These are phyloP conservation scores for Neodidymelliopsis sp. DNA, from an alignment of 2,329 filamentous ascomycete genomes.

Conservation along the genomic window DNA sequence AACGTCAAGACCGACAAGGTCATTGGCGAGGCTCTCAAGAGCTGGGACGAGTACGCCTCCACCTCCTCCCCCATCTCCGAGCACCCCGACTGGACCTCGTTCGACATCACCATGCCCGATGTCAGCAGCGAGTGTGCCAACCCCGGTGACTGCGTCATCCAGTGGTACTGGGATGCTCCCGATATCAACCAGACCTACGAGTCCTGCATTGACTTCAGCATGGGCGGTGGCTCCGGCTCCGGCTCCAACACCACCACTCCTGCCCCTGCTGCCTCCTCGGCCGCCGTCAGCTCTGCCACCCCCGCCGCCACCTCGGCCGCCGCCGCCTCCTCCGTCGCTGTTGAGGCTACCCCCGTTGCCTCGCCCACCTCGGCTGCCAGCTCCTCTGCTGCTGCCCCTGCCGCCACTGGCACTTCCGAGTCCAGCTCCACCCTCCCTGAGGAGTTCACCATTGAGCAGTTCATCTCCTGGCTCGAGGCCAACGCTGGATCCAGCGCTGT, in stretches of 20 bases:
- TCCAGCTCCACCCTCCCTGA: slow-evolving; percentile 32
- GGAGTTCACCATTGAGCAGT: slow-evolving; percentile 44
- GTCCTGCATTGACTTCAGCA: slow-evolving; percentile 67
- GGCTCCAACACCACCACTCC: slow-evolving; percentile 14
- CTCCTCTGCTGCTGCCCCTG: slow-evolving; percentile 16
- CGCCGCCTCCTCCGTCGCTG: slow-evolving; percentile 13
- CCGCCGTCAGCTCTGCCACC: slow-evolving; percentile 10
- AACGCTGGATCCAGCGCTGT: slow-evolving; percentile 32
- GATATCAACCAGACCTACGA: slow-evolving; percentile 68
- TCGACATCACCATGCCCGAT: slow-evolving; percentile 64
- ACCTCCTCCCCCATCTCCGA: slow-evolving; percentile 52
- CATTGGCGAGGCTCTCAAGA: slow-evolving; percentile 62
- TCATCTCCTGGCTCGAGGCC: slow-evolving; percentile 43
- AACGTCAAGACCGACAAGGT: slow-evolving; percentile 60
- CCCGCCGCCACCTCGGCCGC: slow-evolving; percentile 22
- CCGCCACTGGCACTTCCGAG: slow-evolving; percentile 20
- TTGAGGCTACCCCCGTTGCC: slow-evolving; percentile 18
- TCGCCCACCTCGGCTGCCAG: slow-evolving; percentile 15
- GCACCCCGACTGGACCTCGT: slow-evolving; percentile 55
- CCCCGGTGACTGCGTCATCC: slow-evolving; percentile 63
- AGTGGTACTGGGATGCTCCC: slow-evolving; percentile 69
- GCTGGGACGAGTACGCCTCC: slow-evolving; percentile 64
- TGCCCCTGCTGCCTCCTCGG: slow-evolving; percentile 6
- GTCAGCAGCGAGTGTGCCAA: slow-evolving; percentile 56
- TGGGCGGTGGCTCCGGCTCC: slow-evolving; percentile 40